Conservation (phyloP, 306 rosid species). For the Prunus persica region DNA sequence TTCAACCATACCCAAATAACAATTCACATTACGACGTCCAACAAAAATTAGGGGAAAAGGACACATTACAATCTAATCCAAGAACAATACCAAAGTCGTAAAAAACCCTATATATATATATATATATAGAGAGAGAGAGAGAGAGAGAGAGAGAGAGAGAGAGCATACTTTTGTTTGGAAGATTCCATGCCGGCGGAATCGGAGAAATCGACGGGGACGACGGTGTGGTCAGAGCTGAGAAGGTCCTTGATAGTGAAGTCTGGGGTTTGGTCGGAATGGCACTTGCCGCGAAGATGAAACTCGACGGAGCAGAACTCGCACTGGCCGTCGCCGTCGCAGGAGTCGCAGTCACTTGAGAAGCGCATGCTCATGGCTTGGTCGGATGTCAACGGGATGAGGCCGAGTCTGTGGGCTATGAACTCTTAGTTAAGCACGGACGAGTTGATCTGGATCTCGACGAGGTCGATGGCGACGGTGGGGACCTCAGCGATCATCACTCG, state of each 20-base stretch:
- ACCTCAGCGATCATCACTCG: constrained; percentile 98
- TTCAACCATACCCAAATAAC: neutral
- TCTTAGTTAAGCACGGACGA: constrained; percentile 94
- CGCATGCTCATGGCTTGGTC: constrained; percentile 96
- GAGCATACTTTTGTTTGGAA: constrained; percentile 43
- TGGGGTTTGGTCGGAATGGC: constrained; percentile 68
- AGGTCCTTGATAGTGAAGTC: constrained; percentile 89
- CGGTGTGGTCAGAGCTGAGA: constrained; percentile 80
- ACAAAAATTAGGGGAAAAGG: too few species aligned
- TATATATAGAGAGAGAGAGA: neutral
- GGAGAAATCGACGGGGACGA: constrained; percentile 78
- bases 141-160: neutral
- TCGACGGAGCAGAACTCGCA: constrained; percentile 97
- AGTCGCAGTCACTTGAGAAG: constrained; percentile 97
- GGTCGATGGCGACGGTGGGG: constrained; percentile 90
- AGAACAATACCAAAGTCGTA: neutral
- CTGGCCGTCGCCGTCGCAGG: constrained; percentile 97
- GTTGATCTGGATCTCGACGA: constrained; percentile 92
- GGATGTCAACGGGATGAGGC: constrained; percentile 82
- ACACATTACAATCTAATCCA: neutral
- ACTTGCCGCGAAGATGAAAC: constrained; percentile 80
- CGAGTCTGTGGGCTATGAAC: constrained; percentile 92
- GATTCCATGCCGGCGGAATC: constrained; percentile 52
- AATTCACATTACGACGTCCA: too few species aligned
- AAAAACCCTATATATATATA: neutral